Conservation (phyloP, 345 rosid species). For the Gossypium thurberi region DNA sequence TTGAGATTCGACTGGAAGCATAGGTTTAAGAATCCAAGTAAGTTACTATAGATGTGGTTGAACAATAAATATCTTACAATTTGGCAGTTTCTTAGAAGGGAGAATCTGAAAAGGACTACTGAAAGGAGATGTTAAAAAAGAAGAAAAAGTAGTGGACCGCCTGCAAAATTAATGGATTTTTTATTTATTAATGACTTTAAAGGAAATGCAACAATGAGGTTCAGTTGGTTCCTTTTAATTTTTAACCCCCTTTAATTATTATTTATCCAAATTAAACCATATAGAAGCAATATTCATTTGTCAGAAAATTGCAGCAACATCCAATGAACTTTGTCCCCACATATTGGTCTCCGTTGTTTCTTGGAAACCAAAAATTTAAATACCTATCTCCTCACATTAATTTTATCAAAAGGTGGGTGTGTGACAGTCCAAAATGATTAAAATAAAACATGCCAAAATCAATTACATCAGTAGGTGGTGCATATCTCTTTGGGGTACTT, state of each 20-base stretch:
- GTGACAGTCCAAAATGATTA: not conserved
- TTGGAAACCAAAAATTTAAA: slow-evolving; percentile 3
- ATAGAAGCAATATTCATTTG: not conserved
- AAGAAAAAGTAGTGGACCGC: not conserved
- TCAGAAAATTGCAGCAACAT: not conserved
- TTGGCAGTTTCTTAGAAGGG: not conserved
- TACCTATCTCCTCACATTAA: not conserved
- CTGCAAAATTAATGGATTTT: not conserved
- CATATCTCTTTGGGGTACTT: not conserved
- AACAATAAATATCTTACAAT: not conserved
- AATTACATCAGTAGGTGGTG: not conserved
- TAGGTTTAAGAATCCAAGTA: not conserved
- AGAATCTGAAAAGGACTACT: not conserved
- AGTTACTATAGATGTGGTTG: not conserved
- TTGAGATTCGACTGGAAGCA: no score
- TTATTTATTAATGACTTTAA: not conserved
- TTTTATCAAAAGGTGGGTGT: not conserved
- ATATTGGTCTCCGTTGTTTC: slow-evolving; percentile 1
- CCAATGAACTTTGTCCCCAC: slow-evolving; percentile 8
- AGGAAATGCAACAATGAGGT: not conserved
- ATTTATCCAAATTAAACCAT: not conserved
- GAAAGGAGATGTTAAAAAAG: not conserved
- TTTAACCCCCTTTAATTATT: not conserved
- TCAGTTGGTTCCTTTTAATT: not conserved
- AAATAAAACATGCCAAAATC: not conserved